A percentile compares a stretch with the other conserved stretches of the same genome.
phyloP scores from a whole-genome alignment of 2,329 filamentous ascomycete genomes.

The Fusarium austroafricanum region DNA sequence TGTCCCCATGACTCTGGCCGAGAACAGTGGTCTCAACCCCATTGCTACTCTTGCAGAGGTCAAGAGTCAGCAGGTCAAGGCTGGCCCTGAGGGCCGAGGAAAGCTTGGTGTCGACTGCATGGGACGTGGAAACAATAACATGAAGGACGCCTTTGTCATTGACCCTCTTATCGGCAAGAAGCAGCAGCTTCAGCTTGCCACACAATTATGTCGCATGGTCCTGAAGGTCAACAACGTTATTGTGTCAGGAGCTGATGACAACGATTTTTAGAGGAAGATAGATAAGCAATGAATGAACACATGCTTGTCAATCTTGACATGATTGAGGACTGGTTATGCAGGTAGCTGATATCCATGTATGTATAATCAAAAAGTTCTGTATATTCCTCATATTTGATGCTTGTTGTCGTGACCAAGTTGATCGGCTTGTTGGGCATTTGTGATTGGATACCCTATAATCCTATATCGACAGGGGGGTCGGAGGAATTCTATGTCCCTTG shows the following conservation, averaged over 20 bases:
- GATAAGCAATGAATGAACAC: conserved; percentile 40
- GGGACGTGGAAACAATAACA: conserved; percentile 93
- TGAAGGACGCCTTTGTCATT: conserved; percentile 98
- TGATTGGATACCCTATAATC: conserved; percentile 17
- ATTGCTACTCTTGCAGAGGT: conserved; percentile 95
- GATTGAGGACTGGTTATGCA: conserved; percentile 38
- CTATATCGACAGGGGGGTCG: conserved; percentile 15
- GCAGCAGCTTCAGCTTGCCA: conserved; percentile 95
- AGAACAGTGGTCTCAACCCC: conserved; percentile 96
- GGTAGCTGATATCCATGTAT: conserved; percentile 36
- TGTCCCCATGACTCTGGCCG: conserved; percentile 93
- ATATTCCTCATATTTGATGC: neutral
- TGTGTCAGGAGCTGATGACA: conserved; percentile 85
- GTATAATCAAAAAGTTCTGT: conserved; percentile 34
- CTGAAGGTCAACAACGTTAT: conserved; percentile 98
- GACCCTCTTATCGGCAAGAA: conserved; percentile 98
- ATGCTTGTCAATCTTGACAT: conserved; percentile 39
- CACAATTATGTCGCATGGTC: conserved; percentile 98
- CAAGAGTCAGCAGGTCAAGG: conserved; percentile 96
- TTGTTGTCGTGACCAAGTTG: neutral
- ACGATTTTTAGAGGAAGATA: conserved; percentile 76
- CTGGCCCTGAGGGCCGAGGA: conserved; percentile 59
- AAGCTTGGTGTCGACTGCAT: conserved; percentile 97
- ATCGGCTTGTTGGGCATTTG: neutral
- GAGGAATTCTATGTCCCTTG: conserved; percentile 7